phyloP scores from a whole-genome alignment of 352 stramenopile species.

The Pythium folliculosum region DNA sequence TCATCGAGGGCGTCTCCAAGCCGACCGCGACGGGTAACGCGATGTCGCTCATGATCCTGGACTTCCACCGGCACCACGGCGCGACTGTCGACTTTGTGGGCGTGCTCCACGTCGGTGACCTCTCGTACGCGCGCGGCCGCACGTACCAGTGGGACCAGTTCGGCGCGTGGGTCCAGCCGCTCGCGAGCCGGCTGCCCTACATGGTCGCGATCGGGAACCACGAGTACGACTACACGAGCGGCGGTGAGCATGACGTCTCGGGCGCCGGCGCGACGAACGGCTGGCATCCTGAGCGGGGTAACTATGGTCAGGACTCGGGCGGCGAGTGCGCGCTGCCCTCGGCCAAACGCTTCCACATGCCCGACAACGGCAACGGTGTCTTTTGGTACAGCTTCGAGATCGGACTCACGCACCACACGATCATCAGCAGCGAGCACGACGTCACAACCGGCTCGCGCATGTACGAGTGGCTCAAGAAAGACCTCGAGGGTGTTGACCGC shows the following conservation, averaged over 20 bases:
- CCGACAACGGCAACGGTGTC: conserved; percentile 31
- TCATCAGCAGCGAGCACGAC: conserved; percentile 36
- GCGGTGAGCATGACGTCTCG: conserved; percentile 20
- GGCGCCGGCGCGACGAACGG: conserved; percentile 19
- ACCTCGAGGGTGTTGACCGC: conserved; percentile 14
- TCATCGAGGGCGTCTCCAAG: conserved; percentile 10
- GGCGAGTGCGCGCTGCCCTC: conserved; percentile 75
- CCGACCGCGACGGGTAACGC: conserved; percentile 32
- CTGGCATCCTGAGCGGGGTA: conserved; percentile 20
- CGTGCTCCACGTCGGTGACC: conserved; percentile 70
- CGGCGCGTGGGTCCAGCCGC: conserved; percentile 60
- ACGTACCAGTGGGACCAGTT: conserved; percentile 78
- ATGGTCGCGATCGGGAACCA: conserved; percentile 53
- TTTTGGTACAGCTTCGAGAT: conserved; percentile 36
- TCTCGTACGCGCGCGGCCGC: conserved; percentile 58
- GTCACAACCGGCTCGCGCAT: conserved; percentile 22
- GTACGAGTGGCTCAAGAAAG: conserved; percentile 32
- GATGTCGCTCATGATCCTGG: conserved; percentile 33
- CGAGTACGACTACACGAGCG: conserved; percentile 25
- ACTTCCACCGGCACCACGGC: conserved; percentile 26
- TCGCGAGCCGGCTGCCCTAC: conserved; percentile 60
- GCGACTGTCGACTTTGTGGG: conserved; percentile 36
- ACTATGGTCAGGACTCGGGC: conserved; percentile 28
- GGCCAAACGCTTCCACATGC: conserved; percentile 59
- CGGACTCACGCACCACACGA: conserved; percentile 27